Conservation (phyloP, 208 protist genomes). For the Vickermania ingenoplastis region DNA sequence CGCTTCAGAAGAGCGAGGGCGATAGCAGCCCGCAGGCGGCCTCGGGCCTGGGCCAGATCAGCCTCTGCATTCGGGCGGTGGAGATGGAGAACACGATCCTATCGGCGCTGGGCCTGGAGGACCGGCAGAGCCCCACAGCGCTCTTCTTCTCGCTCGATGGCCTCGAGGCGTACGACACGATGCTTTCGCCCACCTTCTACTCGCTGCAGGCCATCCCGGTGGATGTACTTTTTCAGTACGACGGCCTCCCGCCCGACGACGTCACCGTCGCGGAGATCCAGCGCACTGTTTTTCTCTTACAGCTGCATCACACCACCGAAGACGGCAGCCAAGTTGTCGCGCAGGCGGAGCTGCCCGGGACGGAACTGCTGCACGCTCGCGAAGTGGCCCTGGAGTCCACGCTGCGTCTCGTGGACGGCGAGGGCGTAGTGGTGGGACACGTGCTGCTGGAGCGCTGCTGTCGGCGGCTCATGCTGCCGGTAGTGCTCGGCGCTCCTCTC, state of each 20-base stretch:
- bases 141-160: conserved; percentile 73
- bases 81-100: conserved; percentile 23
- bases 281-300: conserved; percentile 51
- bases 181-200: conserved; percentile 63
- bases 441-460: conserved; percentile 46
- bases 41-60: conserved; percentile 23
- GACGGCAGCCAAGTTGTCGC: conserved; percentile 40
- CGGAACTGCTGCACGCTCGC: conserved; percentile 37
- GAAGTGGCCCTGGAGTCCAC: conserved; percentile 33
- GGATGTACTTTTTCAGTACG: conserved; percentile 65
- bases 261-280: conserved; percentile 45
- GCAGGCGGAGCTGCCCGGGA: conserved; percentile 61
- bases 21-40: background rate
- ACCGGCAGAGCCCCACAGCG: conserved; percentile 20
- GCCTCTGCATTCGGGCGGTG: conserved; percentile 45
- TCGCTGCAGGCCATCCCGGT: conserved; percentile 36
- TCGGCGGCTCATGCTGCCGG: conserved; percentile 52
- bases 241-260: conserved; percentile 37
- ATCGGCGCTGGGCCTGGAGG: conserved; percentile 22
- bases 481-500: conserved; percentile 31
- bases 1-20: conserved; percentile 1
- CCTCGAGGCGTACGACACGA: conserved; percentile 60
- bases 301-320: conserved; percentile 42
- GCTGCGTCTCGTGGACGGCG: conserved; percentile 35
- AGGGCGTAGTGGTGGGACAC: conserved; percentile 27